A percentile compares a stretch with the other conserved stretches of the same genome.
These are phyloP conservation scores for Draba incana DNA, from an alignment of 345 rosid genomes.

Conservation along the genomic window DNA sequence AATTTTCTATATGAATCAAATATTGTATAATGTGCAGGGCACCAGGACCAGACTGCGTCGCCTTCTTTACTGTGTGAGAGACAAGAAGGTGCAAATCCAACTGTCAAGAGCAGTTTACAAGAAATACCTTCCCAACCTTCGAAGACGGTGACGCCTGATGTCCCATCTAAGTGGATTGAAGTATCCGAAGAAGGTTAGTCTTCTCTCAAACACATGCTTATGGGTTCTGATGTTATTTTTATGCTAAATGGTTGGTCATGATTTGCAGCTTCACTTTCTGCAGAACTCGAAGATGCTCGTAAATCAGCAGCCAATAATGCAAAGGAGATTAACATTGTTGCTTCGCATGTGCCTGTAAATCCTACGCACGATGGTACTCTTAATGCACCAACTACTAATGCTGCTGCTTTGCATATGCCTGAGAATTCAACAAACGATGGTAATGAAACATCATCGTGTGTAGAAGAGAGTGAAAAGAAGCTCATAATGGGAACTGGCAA, in stretches of 20 bases:
- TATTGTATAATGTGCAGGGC: conserved; percentile 25
- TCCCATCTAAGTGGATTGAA: conserved; percentile 31
- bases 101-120: conserved; percentile 19
- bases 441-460: conserved; percentile 9
- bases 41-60: neutral
- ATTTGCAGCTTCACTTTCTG: conserved; percentile 4
- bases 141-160: conserved; percentile 36
- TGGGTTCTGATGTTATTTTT: neutral
- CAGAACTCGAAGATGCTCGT: conserved; percentile 22
- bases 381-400: neutral
- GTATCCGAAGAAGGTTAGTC: neutral
- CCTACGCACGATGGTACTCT: neutral
- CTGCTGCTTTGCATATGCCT: conserved; percentile 22
- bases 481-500: conserved; percentile 35
- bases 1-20: neutral
- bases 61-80: conserved; percentile 24
- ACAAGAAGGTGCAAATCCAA: conserved; percentile 25
- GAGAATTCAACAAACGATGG: neutral
- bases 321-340: neutral
- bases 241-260: conserved; percentile 10
- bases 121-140: conserved; percentile 25
- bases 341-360: conserved; percentile 20
- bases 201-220: too few species aligned
- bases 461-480: conserved; percentile 23
- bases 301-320: neutral